Conservation (phyloP, 2,329 filamentous ascomycete genomes). For the Coccinonectria pachysandricola region DNA sequence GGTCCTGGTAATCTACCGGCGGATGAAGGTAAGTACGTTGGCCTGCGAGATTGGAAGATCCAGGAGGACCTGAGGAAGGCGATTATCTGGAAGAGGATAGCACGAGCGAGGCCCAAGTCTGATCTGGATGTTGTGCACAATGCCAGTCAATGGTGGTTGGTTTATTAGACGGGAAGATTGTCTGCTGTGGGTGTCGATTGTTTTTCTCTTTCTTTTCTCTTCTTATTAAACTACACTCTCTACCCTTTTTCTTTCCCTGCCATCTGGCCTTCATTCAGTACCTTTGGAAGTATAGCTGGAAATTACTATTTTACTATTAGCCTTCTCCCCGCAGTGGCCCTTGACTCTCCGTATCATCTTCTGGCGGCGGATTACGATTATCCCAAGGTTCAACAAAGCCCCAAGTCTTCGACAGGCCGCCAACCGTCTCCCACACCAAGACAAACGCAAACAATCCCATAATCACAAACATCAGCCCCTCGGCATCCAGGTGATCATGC, state of each 20-base stretch:
- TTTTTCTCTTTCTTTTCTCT: no score
- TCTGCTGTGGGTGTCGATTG: no score
- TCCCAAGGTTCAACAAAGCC: constrained; percentile 26
- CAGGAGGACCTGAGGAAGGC: constrained; percentile 6
- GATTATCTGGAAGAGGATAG: constrained; percentile 5
- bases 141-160: constrained; percentile 11
- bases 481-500: constrained; percentile 19
- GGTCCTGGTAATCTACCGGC: constrained; percentile 7
- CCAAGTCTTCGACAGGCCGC: constrained; percentile 21
- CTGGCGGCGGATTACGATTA: constrained; percentile 17
- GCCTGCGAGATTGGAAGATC: constrained; percentile 10
- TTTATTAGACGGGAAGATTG: constrained; percentile 9
- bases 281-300: no score
- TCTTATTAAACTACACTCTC: no score
- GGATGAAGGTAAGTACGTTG: constrained; percentile 11
- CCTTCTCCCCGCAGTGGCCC: no score
- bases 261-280: no score
- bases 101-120: constrained; percentile 2
- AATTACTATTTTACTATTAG: no score
- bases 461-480: constrained; percentile 29
- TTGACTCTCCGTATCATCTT: constrained; percentile 11
- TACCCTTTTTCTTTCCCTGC: no score
- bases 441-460: constrained; percentile 33
- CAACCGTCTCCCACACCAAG: constrained; percentile 34
- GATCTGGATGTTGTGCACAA: constrained; percentile 10